These are phyloP conservation scores for Boletus patriciae DNA, from an alignment of 768 basidiomycete genomes.

Conservation along the genomic window DNA sequence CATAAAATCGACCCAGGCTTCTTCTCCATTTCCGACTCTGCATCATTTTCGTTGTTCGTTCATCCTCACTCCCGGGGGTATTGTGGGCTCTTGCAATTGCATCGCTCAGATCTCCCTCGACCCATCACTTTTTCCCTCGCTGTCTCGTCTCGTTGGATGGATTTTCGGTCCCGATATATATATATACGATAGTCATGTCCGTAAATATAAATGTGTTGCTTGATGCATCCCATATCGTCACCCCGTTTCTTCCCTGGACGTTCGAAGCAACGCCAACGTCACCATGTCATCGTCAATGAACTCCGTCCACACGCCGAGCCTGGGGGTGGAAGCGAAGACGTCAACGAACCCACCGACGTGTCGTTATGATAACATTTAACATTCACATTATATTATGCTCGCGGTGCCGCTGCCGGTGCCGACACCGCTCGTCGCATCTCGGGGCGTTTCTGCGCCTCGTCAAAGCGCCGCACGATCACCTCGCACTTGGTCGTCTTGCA, in stretches of 20 bases:
- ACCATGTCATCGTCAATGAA: too few species aligned
- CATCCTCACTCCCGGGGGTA: not conserved
- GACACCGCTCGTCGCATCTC: constrained; percentile 53
- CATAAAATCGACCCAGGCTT: constrained; percentile 15
- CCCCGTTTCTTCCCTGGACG: not conserved
- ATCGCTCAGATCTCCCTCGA: not conserved
- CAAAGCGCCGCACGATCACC: constrained; percentile 84
- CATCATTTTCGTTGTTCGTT: constrained; percentile 1
- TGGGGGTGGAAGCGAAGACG: constrained; percentile 4
- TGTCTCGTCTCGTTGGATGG: constrained; percentile 5
- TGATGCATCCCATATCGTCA: constrained; percentile 22
- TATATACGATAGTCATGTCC: constrained; percentile 24
- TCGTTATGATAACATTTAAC: too few species aligned
- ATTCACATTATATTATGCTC: not conserved
- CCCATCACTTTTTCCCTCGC: not conserved
- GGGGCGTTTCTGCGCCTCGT: constrained; percentile 78
- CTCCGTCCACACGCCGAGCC: not conserved
- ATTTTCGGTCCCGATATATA: constrained; percentile 11
- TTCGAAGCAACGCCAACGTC: not conserved
- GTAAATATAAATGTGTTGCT: constrained; percentile 28
- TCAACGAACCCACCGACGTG: not conserved
- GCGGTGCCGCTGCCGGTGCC: constrained; percentile 38
- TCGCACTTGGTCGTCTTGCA: constrained; percentile 90
- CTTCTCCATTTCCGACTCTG: not conserved
- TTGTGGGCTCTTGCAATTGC: not conserved